A percentile compares a stretch with the other conserved stretches of the same genome.
phyloP scores from a whole-genome alignment of 2,329 filamentous ascomycete genomes.

The Venturia aucupariae region DNA sequence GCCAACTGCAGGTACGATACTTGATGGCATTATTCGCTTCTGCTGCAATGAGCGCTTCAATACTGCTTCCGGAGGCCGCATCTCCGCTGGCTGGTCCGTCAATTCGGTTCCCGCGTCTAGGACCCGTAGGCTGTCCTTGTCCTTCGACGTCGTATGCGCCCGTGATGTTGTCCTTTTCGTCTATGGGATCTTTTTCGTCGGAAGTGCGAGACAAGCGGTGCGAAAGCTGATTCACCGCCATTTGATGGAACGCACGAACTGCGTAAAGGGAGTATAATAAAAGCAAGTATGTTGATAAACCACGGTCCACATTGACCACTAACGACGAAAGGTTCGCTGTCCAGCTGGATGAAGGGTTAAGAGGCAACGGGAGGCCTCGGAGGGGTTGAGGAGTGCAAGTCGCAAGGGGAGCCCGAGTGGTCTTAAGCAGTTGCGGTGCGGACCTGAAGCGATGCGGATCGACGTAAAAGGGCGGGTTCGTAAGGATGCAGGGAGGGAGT shows the following conservation, averaged over 20 bases:
- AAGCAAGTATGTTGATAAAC: conserved; percentile 2
- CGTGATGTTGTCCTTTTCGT: conserved; percentile 9
- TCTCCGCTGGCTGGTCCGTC: conserved; percentile 29
- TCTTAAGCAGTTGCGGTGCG: background rate
- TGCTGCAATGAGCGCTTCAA: conserved; percentile 62
- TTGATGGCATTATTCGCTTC: conserved; percentile 75
- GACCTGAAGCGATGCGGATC: background rate
- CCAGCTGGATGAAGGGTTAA: background rate
- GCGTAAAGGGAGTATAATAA: conserved; percentile 29
- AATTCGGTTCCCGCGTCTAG: conserved; percentile 33
- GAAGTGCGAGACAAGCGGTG: background rate
- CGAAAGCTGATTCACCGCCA: conserved; percentile 36
- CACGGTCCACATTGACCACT: conserved; percentile 13
- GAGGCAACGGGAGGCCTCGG: background rate
- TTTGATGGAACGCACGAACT: conserved; percentile 40
- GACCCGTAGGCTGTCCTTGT: background rate
- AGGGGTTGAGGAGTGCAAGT: background rate
- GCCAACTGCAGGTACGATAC: conserved; percentile 90
- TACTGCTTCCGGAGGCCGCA: conserved; percentile 33
- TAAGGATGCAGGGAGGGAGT: background rate
- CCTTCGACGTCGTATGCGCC: conserved; percentile 22
- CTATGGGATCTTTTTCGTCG: background rate
- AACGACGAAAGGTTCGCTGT: background rate
- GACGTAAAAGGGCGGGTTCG: background rate
- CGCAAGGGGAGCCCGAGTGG: background rate